These are phyloP conservation scores for Penicillium dipodomyicola DNA, from an alignment of 495 filamentous ascomycete species.

Conservation along the genomic window DNA sequence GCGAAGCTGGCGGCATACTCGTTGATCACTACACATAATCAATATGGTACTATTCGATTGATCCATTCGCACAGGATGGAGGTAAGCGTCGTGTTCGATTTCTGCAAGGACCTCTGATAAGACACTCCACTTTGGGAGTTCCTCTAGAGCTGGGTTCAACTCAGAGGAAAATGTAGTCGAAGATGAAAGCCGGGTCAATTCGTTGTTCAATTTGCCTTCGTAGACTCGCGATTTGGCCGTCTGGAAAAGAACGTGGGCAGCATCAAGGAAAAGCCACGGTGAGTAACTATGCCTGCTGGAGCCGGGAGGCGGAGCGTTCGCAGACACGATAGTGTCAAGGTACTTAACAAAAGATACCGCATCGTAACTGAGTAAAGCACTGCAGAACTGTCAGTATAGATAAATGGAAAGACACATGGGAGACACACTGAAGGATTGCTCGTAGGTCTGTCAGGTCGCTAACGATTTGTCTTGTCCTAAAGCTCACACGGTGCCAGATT, in stretches of 20 bases:
- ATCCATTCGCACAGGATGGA: constrained; percentile 70
- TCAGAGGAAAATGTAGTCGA: constrained; percentile 56
- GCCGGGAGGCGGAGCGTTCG: constrained; percentile 83
- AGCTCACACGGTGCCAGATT: constrained; percentile 95
- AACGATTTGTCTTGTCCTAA: constrained; percentile 91
- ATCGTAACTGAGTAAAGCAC: constrained; percentile 77
- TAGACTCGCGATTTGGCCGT: constrained; percentile 91
- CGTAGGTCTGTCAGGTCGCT: constrained; percentile 82
- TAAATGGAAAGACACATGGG: background rate
- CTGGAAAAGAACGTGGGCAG: constrained; percentile 89
- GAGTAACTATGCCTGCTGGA: constrained; percentile 85
- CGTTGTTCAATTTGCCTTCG: constrained; percentile 58
- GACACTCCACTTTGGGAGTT: constrained; percentile 89
- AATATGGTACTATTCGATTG: constrained; percentile 87
- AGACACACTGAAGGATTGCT: constrained; percentile 71
- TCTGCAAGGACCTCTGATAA: constrained; percentile 86
- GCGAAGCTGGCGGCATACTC: constrained; percentile 82
- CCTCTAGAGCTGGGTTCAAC: constrained; percentile 87
- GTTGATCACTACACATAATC: constrained; percentile 91
- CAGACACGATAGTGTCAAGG: constrained; percentile 89
- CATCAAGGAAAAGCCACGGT: constrained; percentile 95
- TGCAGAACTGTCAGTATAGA: constrained; percentile 26
- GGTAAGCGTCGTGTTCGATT: constrained; percentile 87
- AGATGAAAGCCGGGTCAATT: constrained; percentile 31
- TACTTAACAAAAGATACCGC: constrained; percentile 89